phyloP scores from a whole-genome alignment of 768 basidiomycete species.

The Tylopilus balloui region DNA sequence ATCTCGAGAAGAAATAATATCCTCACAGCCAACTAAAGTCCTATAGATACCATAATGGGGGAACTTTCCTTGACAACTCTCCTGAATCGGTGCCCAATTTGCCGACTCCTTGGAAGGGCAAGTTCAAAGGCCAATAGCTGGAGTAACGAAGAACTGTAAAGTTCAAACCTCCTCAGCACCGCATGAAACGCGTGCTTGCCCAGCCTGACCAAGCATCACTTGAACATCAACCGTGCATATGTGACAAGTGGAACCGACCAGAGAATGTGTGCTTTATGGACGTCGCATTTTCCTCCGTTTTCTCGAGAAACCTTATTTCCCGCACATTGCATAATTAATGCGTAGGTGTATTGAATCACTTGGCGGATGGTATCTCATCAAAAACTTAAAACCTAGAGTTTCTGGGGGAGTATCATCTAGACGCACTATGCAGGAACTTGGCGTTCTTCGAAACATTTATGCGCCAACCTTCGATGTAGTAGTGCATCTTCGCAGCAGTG shows the following conservation, averaged over 20 bases:
- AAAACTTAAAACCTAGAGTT: not conserved
- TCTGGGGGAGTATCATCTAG: not conserved
- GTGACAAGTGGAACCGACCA: constrained; percentile 48
- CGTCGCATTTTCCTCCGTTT: constrained; percentile 37
- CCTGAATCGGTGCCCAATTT: constrained; percentile 43
- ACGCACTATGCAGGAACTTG: constrained; percentile 54
- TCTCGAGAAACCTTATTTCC: constrained; percentile 37
- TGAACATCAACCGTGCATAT: constrained; percentile 3
- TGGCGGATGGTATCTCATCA: constrained; percentile 57
- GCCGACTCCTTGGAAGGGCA: constrained; percentile 40
- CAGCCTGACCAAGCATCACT: constrained; percentile 48
- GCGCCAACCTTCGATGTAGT: constrained; percentile 68
- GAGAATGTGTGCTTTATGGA: constrained; percentile 48
- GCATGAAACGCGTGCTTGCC: constrained; percentile 75
- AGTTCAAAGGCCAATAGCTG: constrained; percentile 48
- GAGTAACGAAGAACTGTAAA: constrained; percentile 45
- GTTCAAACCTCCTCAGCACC: constrained; percentile 52
- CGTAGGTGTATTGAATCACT: constrained; percentile 53
- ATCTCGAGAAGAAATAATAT: not conserved
- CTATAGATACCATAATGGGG: constrained; percentile 19
- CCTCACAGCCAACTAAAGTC: constrained; percentile 9
- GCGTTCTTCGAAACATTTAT: constrained; percentile 39
- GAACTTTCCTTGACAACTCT: constrained; percentile 37
- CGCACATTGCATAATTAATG: constrained; percentile 46
- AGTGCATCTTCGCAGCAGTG: constrained; percentile 81